Evolutionary conservation across 345 rosid species (phyloP).

Genomic region (Aquilaria yunnanensis): DNA sequence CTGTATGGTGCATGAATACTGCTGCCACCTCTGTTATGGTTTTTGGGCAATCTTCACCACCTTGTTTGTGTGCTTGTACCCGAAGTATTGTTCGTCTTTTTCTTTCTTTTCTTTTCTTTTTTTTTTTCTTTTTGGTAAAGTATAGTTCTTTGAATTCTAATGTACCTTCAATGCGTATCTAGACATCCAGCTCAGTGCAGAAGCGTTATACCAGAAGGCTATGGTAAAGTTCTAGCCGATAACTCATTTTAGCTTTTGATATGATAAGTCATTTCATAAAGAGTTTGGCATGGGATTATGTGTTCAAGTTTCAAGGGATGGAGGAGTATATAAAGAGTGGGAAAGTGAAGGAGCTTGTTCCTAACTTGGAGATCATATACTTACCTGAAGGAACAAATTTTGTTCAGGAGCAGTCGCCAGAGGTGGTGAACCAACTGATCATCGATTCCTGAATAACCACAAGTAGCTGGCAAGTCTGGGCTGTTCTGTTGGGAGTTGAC

Average conservation of each 20-base stretch:
- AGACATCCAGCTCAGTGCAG: too few relatives aligned
- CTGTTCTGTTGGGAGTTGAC: too few relatives aligned
- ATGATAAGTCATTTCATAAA: slow-evolving; percentile 21
- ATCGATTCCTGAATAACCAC: slow-evolving; percentile 32
- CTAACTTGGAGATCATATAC: slow-evolving; percentile 34
- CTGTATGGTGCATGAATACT: not conserved
- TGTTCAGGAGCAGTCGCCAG: slow-evolving; percentile 52
- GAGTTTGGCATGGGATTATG: slow-evolving; percentile 28
- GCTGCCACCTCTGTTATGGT: not conserved
- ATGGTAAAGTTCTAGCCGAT: not conserved
- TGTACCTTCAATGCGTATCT: too few relatives aligned
- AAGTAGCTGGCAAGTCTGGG: too few relatives aligned
- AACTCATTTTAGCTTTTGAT: not conserved
- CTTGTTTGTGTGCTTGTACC: too few relatives aligned
- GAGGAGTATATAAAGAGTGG: slow-evolving; percentile 40
- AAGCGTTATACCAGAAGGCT: too few relatives aligned
- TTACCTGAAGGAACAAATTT: slow-evolving; percentile 54
- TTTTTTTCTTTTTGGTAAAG: not conserved
- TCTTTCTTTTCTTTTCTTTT: not conserved
- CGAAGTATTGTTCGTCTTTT: too few relatives aligned
- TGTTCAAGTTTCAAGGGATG: slow-evolving; percentile 39
- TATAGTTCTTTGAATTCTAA: too few relatives aligned
- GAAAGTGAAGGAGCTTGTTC: slow-evolving; percentile 32
- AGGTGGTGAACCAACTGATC: slow-evolving; percentile 37
- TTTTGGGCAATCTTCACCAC: not conserved